Conservation (phyloP, 768 basidiomycete genomes). For the Melanogaster broomeanus region DNA sequence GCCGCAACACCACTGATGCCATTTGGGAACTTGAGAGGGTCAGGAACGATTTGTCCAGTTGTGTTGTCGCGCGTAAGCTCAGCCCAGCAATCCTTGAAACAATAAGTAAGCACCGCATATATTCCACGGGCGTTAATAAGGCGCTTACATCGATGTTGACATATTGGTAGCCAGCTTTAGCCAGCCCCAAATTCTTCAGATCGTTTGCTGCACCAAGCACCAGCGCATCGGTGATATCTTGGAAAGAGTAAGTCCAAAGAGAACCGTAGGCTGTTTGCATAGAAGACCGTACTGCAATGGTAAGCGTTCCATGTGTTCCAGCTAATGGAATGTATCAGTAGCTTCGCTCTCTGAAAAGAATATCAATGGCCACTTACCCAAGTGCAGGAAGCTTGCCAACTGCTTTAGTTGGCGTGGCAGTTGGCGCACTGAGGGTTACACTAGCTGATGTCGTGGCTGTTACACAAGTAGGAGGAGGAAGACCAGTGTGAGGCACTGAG, state of each 20-base stretch:
- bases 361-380: slow-evolving; percentile 32
- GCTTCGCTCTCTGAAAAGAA: neutral
- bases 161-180: slow-evolving; percentile 50
- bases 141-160: slow-evolving; percentile 49
- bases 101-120: neutral
- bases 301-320: slow-evolving; percentile 61
- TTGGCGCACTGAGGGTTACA: slow-evolving; percentile 38
- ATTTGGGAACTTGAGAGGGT: slow-evolving; percentile 53
- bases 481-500: neutral
- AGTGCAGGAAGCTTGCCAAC: slow-evolving; percentile 49
- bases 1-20: slow-evolving; percentile 48
- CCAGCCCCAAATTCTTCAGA: slow-evolving; percentile 47
- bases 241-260: neutral
- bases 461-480: neutral
- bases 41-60: slow-evolving; percentile 46
- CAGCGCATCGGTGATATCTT: slow-evolving; percentile 47
- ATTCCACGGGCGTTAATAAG: no score
- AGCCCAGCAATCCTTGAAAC: slow-evolving; percentile 50
- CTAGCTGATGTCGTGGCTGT: slow-evolving; percentile 20
- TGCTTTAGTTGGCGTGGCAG: slow-evolving; percentile 39
- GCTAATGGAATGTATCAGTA: slow-evolving; percentile 22
- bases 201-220: slow-evolving; percentile 48
- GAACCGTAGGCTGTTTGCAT: neutral
- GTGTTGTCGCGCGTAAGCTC: slow-evolving; percentile 39
- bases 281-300: slow-evolving; percentile 33